A percentile compares a stretch with the other conserved stretches of the same genome.
Evolutionary conservation across 2,329 filamentous ascomycete species (phyloP).

Genomic region (Cytospora piceicola): DNA sequence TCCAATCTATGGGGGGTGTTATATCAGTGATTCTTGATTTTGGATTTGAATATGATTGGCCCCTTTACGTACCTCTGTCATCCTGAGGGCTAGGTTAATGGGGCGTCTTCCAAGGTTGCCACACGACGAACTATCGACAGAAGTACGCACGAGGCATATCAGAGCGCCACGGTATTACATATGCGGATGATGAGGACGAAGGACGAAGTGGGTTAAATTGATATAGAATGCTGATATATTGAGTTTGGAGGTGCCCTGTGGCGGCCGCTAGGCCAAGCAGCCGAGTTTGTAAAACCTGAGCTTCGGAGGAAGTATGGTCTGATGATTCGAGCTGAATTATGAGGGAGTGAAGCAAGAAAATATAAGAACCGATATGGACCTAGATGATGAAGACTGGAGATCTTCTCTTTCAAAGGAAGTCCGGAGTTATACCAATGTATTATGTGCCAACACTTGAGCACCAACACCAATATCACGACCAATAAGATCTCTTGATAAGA

Average conservation of each 20-base stretch:
- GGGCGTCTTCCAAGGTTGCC: neutral
- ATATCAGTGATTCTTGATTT: neutral
- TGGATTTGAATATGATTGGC: too few species aligned
- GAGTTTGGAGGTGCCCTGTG: constrained; percentile 2
- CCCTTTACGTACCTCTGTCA: neutral
- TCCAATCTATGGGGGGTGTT: too few species aligned
- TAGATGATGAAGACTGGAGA: too few species aligned
- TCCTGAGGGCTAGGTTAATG: neutral
- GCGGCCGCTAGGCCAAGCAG: constrained; percentile 6
- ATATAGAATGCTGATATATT: constrained; percentile 1
- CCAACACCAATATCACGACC: neutral
- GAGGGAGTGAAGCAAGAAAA: too few species aligned
- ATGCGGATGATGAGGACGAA: neutral
- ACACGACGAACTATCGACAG: neutral
- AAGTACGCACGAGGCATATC: too few species aligned
- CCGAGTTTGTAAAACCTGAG: constrained; percentile 12
- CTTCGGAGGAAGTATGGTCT: neutral
- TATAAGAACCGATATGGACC: constrained; percentile 4
- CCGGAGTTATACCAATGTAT: neutral
- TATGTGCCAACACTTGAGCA: neutral
- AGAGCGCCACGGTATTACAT: neutral
- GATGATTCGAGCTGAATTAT: neutral
- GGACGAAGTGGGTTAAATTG: constrained; percentile 13
- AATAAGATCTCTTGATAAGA: neutral
- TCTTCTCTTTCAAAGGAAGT: neutral